Conservation (phyloP, 192 early-diverging fungal species). For the Coemansia sp. region DNA sequence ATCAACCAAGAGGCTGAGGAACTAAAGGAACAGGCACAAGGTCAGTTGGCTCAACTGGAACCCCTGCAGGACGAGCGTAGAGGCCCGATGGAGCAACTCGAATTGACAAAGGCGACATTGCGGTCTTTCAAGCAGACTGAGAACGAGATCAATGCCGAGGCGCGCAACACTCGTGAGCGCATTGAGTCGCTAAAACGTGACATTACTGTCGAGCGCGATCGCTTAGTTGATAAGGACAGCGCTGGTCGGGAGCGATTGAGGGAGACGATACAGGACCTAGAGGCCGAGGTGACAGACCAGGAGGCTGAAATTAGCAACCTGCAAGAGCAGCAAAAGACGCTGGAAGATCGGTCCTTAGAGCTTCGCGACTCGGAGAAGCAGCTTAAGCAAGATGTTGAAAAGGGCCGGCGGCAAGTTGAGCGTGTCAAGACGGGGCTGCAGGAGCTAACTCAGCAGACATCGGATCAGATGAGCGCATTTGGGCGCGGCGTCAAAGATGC, state of each 20-base stretch:
- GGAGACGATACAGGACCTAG: slow-evolving; percentile 18
- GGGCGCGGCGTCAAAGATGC: slow-evolving; percentile 67
- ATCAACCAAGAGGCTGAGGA: slow-evolving; percentile 43
- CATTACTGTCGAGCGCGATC: slow-evolving; percentile 27
- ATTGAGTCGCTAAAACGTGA: slow-evolving; percentile 31
- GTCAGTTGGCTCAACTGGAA: slow-evolving; percentile 20
- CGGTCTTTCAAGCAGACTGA: slow-evolving; percentile 44
- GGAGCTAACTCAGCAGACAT: slow-evolving; percentile 59
- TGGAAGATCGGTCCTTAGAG: slow-evolving; percentile 22
- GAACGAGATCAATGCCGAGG: slow-evolving; percentile 49
- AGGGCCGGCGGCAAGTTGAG: slow-evolving; percentile 17
- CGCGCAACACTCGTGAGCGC: slow-evolving; percentile 43
- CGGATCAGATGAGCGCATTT: slow-evolving; percentile 72
- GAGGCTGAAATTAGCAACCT: slow-evolving; percentile 26
- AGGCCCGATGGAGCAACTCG: slow-evolving; percentile 14
- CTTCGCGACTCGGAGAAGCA: slow-evolving; percentile 26
- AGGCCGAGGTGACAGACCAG: slow-evolving; percentile 27
- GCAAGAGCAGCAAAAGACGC: slow-evolving; percentile 33
- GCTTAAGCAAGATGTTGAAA: slow-evolving; percentile 13
- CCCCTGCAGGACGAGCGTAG: slow-evolving; percentile 27
- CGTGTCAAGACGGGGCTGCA: slow-evolving; percentile 36
- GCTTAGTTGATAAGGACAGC: slow-evolving; percentile 39
- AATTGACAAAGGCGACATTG: slow-evolving; percentile 21
- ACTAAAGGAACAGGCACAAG: slow-evolving; percentile 33
- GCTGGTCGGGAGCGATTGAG: slow-evolving; percentile 23